Evolutionary conservation across 2,329 filamentous ascomycete genomes (phyloP), one percentile per base, ranked within the genome.

Genomic region (Colletotrichum limetticola): DNA sequence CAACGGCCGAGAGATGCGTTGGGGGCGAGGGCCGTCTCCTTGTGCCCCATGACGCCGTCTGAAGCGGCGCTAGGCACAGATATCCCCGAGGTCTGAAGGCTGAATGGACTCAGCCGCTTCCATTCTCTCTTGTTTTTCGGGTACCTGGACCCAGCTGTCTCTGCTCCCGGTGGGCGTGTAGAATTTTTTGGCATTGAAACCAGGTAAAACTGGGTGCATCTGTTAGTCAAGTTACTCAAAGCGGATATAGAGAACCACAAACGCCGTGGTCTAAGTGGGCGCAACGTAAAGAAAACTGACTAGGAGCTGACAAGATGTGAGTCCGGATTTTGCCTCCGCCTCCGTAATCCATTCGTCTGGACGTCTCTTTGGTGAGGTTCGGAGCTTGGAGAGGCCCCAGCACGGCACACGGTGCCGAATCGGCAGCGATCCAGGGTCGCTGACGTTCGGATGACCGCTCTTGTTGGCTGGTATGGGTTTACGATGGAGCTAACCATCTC

Each of bases 31-130:
- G 19, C 8, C 19, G 19, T 35, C n/a, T 42, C 42, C 24, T 42
- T 24, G 62, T 19, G 49, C 52, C 62, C 37, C 62, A 65, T 65
- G 62, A 65, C 42, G 52, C 32, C 24, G 9, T 24, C 35, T 65
- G 52, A 46, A 42, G 62, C 62, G 24, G 16, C 62, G 35, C 62
- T 65, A 65, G 32, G 52, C 62, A 26, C 49, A 22, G 35, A 46
- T 14, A 56, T 37, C 4, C 49, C 35, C 52, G 24, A 46, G 28
- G 49, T 37, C 12, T 62, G 32, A 22, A 32, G 11, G 11, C 19
- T 62, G 32, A 22, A 62, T 14, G 24, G 22, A 19, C 59, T 60
- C 35, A 42, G 57, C 30, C n/a, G 30, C 30, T 37, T 37, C 32
- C 24, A 57, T 56, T 14, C 16, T 30, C 24, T 56, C 22, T 26